Evolutionary conservation across 2,329 filamentous ascomycete genomes (phyloP), one percentile per base, ranked within the genome.

Genomic region (Hypoxylon sp.): DNA sequence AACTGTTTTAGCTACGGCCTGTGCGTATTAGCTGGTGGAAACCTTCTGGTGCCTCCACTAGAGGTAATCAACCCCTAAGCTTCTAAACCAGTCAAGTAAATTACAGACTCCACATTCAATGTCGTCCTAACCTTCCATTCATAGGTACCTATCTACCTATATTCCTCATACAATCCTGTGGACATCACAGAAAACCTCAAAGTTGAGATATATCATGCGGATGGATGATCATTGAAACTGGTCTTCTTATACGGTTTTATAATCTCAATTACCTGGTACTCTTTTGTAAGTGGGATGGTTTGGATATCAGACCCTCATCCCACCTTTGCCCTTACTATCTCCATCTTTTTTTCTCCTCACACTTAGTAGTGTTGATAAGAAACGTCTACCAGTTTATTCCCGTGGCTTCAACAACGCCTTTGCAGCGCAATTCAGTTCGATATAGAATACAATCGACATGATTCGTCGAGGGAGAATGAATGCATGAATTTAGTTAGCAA

Each of bases 261-360:
- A 17, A 19, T 21, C 25, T 30, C 45, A 48, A 9, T 11, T 10
- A 25, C n/a, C n/a, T n/a, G n/a, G n/a, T n/a, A n/a, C 21, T 55
- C 19, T 36, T 34, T 17, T 17, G 32, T 48, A 49, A 28, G 55
- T 58, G 55, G 55, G 55, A 48, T 58, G 55, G 6, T 30, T 49
- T 36, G 23, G n/a, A 23, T 38, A 28, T 19, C 43, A 38, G 19
- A 58, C 2, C 45, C 21, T 7, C 23, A 49, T 58, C 55, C 43
- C 55, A 49, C 55, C 46, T 32, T 58, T 43, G 45, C 28, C 30
- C 13, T 36, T 49, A 28, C 21, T 19, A 23, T 19, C n/a, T 25
- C 41, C n/a, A 30, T 14, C 11, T 23, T 56, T 28, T n/a, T 32
- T 28, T 28, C 25, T n/a, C 38, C 14, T 49, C 46, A 17, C 46